These are phyloP conservation scores for Byssochlamys sp. DNA, from an alignment of 2,329 filamentous ascomycete species.

Conservation along the genomic window DNA sequence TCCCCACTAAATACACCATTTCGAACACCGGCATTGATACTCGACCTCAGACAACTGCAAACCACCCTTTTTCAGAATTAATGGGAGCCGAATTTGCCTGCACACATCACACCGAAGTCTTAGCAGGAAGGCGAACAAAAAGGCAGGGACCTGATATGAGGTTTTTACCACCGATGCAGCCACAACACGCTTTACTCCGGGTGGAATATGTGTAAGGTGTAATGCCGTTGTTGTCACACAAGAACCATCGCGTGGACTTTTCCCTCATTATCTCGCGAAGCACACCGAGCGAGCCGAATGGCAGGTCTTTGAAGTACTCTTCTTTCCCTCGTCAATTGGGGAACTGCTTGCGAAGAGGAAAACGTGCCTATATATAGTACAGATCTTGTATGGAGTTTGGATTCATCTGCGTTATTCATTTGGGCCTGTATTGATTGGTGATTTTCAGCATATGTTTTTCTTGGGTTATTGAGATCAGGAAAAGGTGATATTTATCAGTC, in stretches of 20 bases:
- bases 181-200: neutral
- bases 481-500: neutral
- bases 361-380: neutral
- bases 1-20: neutral
- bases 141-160: constrained; percentile 2
- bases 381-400: neutral
- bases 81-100: neutral
- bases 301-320: constrained; percentile 1
- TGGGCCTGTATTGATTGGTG: neutral
- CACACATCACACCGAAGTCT: neutral
- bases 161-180: constrained; percentile 4
- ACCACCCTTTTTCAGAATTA: neutral
- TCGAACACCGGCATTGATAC: neutral
- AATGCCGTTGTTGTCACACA: neutral
- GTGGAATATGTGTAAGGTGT: neutral
- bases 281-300: neutral
- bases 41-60: neutral
- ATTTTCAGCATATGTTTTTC: neutral
- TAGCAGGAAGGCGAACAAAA: neutral
- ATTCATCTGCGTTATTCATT: neutral
- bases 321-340: constrained; percentile 1
- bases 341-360: neutral
- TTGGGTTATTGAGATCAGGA: neutral
- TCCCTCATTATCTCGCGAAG: constrained; percentile 2
- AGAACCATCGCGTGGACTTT: neutral